phyloP scores from a whole-genome alignment of 164 flowering plant species.

The Stephania yunnanensis region DNA sequence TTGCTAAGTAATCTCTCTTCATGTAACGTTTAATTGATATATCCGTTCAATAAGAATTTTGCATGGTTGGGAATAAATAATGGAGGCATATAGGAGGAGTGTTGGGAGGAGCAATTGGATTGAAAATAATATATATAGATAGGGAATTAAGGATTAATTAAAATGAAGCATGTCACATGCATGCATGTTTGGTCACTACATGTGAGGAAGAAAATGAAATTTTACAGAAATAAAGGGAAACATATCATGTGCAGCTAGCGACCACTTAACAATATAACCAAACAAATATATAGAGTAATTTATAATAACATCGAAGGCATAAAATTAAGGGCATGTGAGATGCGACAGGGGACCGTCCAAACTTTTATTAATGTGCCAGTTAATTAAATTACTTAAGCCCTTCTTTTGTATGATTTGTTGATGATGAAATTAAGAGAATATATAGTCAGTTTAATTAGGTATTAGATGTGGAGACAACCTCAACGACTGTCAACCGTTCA shows the following conservation, averaged over 20 bases:
- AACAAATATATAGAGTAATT: no score
- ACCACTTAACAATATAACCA: neutral
- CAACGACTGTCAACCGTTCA: no score
- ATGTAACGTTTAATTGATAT: no score
- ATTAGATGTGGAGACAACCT: no score
- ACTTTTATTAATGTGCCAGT: neutral
- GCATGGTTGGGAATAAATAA: neutral
- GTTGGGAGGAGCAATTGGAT: neutral
- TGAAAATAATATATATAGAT: no score
- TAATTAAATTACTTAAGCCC: no score
- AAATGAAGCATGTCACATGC: neutral
- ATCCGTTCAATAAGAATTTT: no score
- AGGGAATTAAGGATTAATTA: no score
- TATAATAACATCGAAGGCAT: no score
- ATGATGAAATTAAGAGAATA: neutral
- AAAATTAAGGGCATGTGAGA: neutral
- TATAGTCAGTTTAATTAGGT: neutral
- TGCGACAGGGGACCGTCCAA: neutral
- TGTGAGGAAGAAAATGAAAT: neutral
- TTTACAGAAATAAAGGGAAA: neutral
- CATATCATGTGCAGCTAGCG: neutral
- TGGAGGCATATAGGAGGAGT: neutral
- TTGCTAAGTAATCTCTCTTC: no score
- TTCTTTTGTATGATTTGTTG: neutral
- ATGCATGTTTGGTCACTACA: neutral